A percentile compares a stretch with the other conserved stretches of the same genome.
Conservation (phyloP, 345 rosid genomes). For the Arabis hirsuta region DNA sequence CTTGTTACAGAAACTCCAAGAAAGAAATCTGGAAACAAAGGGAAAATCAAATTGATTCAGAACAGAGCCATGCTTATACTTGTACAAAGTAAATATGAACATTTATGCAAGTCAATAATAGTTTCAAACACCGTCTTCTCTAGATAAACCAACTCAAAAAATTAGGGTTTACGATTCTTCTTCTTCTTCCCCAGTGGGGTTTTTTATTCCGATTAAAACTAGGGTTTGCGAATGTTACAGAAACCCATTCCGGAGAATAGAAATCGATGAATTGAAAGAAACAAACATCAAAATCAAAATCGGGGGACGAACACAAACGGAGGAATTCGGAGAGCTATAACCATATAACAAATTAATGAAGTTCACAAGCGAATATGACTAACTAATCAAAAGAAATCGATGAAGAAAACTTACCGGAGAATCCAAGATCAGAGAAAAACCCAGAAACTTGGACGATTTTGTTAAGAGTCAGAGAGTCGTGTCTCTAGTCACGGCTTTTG, state of each 20-base stretch:
- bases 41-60: constrained; percentile 18
- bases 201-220: neutral
- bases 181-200: too few species aligned
- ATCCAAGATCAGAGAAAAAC: too few species aligned
- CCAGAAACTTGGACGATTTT: too few species aligned
- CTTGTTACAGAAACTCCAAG: neutral
- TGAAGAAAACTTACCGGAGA: constrained; percentile 25
- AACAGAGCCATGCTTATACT: neutral
- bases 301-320: too few species aligned
- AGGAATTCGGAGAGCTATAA: neutral
- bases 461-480: too few species aligned
- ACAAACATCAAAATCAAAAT: neutral
- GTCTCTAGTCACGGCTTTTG: too few species aligned
- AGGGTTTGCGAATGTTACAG: neutral
- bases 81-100: neutral
- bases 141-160: too few species aligned
- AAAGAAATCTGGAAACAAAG: neutral
- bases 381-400: neutral
- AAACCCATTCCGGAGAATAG: neutral
- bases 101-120: neutral
- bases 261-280: neutral
- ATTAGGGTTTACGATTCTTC: too few species aligned
- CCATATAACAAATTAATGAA: neutral
- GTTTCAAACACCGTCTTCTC: too few species aligned
- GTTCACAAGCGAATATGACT: neutral